Base-by-base conservation (phyloP, 2,329 filamentous ascomycete species). In the Penicillium sp. region DNA sequence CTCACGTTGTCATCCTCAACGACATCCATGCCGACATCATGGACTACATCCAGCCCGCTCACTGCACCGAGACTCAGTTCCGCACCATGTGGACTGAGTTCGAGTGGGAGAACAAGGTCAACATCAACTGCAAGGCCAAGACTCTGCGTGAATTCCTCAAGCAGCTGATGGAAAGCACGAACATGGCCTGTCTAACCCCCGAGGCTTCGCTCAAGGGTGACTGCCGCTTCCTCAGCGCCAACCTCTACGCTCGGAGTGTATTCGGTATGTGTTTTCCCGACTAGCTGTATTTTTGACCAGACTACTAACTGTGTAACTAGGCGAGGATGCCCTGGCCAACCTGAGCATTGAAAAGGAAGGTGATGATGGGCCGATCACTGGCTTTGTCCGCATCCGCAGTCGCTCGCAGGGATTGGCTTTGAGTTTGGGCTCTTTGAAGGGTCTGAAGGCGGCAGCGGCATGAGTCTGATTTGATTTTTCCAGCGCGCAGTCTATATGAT, bases 61-160 rank as follows among this genome's bases (percentile, higher is more conserved):
- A 89, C 13, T 98, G 93, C 77, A 93, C 89, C 4, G 93, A 98
- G 76, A 96, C 91, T 9, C 89, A 97, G 64, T 98, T 98, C 84
- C 83, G 93, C 50, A 95, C 89, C n/a, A 98, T 98, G 93, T 98
- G 93, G 93, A 98, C 93, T 29, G 93, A 98, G 67, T 98, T 98
- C 58, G 93, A 98, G 69, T 98, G 93, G 93, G 93, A 98, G 77
- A 98, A 98, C 76, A 98, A 98, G 80, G 91, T 98, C 70, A 98
- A 98, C 74, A 97, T 98, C 74, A 96, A 96, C 73, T 94, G 88
- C 55, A 97, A 96, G 77, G 89, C 88, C 57, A 95, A 91, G 76
- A 86, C 82, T 23, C 77, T 98, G 51, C 82, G 91, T 40, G 89
- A 94, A 16, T 98, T 98, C 81, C 74, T 98, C 55, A 85, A 88